Evolutionary conservation across 495 filamentous ascomycete species (phyloP), one percentile per base, ranked within the genome.

Genomic region (Talaromyces ruber): DNA sequence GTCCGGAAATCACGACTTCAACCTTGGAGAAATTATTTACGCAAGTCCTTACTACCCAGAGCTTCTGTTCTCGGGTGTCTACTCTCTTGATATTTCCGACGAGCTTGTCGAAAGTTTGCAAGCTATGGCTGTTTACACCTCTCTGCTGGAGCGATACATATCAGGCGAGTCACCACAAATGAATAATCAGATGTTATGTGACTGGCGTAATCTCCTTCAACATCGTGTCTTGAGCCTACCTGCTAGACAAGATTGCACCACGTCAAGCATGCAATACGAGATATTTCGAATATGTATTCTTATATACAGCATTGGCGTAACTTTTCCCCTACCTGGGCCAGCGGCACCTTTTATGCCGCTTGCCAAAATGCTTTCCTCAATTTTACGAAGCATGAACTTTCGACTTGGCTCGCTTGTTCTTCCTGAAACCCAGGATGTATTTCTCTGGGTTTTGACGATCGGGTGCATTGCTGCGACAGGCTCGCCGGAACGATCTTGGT

Each of bases 301-400:
- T 0, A 70, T 79, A 4, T 77, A 70, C 57, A 65, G 71, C 37
- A 69, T 74, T 14, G 73, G 74, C 26, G 72, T 79, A 1, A 62
- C 76, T 43, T 74, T 79, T 54, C 76, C 76, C 6, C 68, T 79
- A 1, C 76, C 75, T 11, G 65, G 65, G 4, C 71, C 75, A 37
- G 76, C 72, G 43, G 71, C 68, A 0, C 75, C 76, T 0, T 66
- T 79, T 7, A 32, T 47, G 0, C 51, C 51, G n/a, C 66, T 79
- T 1, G 68, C 74, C 1, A 58, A 62, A 3, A 60, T 66, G 30
- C 60, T 79, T 18, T 64, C 64, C 6, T 30, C 55, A 21, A 37
- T 11, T 26, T 16, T 58, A 6, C 55, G 16, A 37, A 1, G 3
- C 26, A 37, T 26, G 18, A n/a, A 37, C 32, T 30, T 58, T 18